A percentile compares a stretch with the other conserved stretches of the same genome.
phyloP scores from a whole-genome alignment of 1,284 basidiomycete species.

The Boletus subluridellus region DNA sequence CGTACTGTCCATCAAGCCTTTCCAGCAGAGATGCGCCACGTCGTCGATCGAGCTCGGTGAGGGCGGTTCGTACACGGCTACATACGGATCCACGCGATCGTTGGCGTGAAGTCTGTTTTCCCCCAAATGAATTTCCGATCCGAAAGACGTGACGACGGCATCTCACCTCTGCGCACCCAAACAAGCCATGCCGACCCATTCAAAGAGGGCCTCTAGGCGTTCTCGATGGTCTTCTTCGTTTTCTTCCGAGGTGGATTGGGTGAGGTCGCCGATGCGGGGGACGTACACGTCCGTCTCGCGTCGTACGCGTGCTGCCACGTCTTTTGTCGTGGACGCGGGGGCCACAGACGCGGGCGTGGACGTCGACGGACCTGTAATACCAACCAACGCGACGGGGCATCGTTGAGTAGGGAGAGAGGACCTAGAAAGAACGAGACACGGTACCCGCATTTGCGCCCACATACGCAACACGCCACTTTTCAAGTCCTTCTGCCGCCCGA shows the following conservation, averaged over 20 bases:
- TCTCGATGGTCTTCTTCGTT: conserved; percentile 47
- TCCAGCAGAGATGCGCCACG: conserved; percentile 54
- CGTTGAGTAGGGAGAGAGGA: not conserved
- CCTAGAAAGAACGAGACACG: not conserved
- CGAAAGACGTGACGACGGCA: not conserved
- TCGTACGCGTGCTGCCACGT: conserved; percentile 14
- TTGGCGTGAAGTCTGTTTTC: conserved; percentile 35
- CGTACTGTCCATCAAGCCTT: conserved; percentile 48
- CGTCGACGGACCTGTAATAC: not conserved
- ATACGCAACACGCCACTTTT: conserved; percentile 46
- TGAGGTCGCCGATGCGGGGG: conserved; percentile 34
- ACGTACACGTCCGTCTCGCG: conserved; percentile 33
- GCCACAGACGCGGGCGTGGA: not conserved
- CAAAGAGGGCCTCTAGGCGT: conserved; percentile 48
- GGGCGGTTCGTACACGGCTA: conserved; percentile 41
- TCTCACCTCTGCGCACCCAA: conserved; percentile 41
- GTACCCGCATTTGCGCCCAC: conserved; percentile 28
- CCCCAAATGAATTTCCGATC: not conserved
- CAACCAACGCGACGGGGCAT: not conserved
- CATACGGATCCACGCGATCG: conserved; percentile 45
- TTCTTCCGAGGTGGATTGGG: conserved; percentile 23
- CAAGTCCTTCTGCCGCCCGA: conserved; percentile 33
- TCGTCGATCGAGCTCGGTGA: conserved; percentile 41
- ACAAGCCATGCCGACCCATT: conserved; percentile 67
- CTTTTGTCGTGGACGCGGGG: not conserved